phyloP scores from a whole-genome alignment of 2,329 filamentous ascomycete species.

The Aschersonia sp. region DNA sequence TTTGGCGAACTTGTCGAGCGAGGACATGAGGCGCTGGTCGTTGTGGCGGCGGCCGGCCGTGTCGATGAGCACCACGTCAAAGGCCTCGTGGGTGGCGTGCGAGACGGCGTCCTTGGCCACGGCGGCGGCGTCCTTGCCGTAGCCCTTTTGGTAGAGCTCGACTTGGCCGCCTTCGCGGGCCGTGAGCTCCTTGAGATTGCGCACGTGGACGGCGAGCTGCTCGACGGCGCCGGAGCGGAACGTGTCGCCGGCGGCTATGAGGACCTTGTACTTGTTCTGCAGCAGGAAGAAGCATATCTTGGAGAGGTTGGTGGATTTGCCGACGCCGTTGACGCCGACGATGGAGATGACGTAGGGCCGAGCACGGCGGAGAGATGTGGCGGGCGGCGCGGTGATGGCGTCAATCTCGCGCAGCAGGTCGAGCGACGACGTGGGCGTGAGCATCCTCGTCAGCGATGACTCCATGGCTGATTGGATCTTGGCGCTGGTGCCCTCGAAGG shows the following conservation, averaged over 20 bases:
- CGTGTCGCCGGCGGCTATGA: constrained; percentile 90
- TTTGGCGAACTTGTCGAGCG: constrained; percentile 92
- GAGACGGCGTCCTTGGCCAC: constrained; percentile 90
- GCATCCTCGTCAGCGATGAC: constrained; percentile 81
- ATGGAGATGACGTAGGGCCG: constrained; percentile 97
- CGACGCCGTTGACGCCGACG: constrained; percentile 94
- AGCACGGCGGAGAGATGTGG: constrained; percentile 41
- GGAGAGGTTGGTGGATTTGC: constrained; percentile 93
- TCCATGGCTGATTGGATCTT: constrained; percentile 82
- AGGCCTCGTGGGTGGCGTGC: constrained; percentile 59
- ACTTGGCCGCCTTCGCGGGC: constrained; percentile 72
- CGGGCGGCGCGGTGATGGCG: constrained; percentile 52
- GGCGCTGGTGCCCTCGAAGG: constrained; percentile 76
- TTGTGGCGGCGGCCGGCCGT: constrained; percentile 93
- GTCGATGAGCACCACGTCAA: constrained; percentile 92
- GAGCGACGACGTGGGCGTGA: constrained; percentile 87
- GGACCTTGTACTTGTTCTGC: constrained; percentile 91
- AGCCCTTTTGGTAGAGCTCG: constrained; percentile 91
- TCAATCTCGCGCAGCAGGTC: constrained; percentile 92
- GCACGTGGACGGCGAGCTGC: constrained; percentile 88
- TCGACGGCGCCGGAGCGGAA: constrained; percentile 96
- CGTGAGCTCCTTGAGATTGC: constrained; percentile 81
- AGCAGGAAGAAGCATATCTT: constrained; percentile 98
- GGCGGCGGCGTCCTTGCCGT: constrained; percentile 92
- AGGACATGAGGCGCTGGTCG: constrained; percentile 90